Conservation (phyloP, 495 filamentous ascomycete species). For the Xylaria castorea region DNA sequence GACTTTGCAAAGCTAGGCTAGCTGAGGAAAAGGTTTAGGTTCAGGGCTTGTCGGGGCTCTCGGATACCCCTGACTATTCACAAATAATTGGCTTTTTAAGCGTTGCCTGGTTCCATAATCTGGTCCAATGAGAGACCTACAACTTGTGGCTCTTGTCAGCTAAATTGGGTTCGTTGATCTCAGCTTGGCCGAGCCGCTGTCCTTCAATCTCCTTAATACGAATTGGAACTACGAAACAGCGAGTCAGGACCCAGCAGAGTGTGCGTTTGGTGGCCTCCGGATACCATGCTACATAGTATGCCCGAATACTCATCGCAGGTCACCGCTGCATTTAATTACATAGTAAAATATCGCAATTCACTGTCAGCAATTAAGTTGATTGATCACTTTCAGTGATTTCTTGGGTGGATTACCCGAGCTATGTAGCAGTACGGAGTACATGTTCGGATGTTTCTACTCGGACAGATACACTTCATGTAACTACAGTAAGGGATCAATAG, state of each 20-base stretch:
- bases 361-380: not conserved
- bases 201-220: slow-evolving; percentile 28
- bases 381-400: too few relatives aligned
- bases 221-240: slow-evolving; percentile 1
- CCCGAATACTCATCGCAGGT: not conserved
- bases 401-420: not conserved
- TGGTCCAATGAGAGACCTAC: slow-evolving; percentile 1
- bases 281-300: not conserved
- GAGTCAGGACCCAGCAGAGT: not conserved
- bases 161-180: not conserved
- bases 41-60: slow-evolving; percentile 11
- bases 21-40: slow-evolving; percentile 13
- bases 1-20: not conserved
- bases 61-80: slow-evolving; percentile 13
- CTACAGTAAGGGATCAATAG: too few relatives aligned
- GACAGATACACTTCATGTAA: not conserved
- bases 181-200: slow-evolving; percentile 12
- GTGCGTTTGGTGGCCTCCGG: not conserved
- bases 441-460: not conserved
- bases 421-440: too few relatives aligned
- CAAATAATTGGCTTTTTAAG: slow-evolving; percentile 16
- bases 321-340: slow-evolving; percentile 15
- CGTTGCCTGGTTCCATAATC: not conserved
- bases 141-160: slow-evolving; percentile 23
- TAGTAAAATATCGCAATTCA: not conserved